Evolutionary conservation across 164 flowering plant genomes (phyloP).

Genomic region (Houttuynia cordata): DNA sequence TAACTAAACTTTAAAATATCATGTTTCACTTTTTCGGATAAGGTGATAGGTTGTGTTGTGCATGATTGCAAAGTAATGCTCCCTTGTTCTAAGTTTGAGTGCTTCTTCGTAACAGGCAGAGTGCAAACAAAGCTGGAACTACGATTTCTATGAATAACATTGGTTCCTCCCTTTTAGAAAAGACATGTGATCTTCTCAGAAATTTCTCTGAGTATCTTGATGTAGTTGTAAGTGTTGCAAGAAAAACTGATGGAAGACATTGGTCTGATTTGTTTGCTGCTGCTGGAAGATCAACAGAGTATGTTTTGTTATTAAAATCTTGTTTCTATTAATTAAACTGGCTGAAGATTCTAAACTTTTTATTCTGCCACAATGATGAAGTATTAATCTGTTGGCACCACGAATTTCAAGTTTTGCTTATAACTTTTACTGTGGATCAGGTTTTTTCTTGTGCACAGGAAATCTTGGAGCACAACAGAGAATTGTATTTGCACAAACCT

Average conservation of each 20-base stretch:
- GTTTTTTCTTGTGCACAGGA: neutral
- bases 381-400: neutral
- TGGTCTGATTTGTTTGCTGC: constrained; percentile 94
- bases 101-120: constrained; percentile 45
- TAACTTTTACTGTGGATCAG: neutral
- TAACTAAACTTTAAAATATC: too few relatives aligned
- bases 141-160: constrained; percentile 20
- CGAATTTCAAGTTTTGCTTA: too few relatives aligned
- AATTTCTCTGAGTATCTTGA: constrained; percentile 87
- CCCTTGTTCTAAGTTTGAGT: neutral
- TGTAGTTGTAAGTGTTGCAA: constrained; percentile 96
- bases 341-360: neutral
- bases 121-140: constrained; percentile 48
- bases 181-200: constrained; percentile 80
- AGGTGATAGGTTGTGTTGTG: neutral
- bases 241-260: constrained; percentile 98
- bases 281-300: constrained; percentile 99
- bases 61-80: neutral
- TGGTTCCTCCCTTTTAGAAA: constrained; percentile 57
- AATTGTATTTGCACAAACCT: too few relatives aligned
- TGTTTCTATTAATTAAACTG: neutral
- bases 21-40: too few relatives aligned
- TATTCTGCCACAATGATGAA: neutral
- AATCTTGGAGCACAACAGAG: neutral
- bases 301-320: constrained; percentile 10